Percentiles rank a stretch among this genome's conserved stretches.
These are phyloP conservation scores for Annulohypoxylon nitens DNA, from an alignment of 495 filamentous ascomycete genomes.

Conservation along the genomic window DNA sequence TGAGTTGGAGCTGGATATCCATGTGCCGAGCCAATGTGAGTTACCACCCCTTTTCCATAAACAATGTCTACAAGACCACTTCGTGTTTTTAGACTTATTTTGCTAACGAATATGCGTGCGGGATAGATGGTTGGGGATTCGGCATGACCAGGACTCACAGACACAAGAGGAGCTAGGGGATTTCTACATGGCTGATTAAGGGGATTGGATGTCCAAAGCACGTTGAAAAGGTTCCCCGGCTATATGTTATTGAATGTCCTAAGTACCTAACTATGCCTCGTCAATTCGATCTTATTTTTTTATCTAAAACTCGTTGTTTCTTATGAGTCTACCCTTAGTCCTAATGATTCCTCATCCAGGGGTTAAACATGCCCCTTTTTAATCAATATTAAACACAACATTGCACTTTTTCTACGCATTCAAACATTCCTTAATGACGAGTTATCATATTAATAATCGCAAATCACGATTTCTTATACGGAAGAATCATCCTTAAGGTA, in stretches of 20 bases:
- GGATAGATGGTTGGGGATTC: constrained; percentile 41
- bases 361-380: neutral
- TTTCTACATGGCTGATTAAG: neutral
- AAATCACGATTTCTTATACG: neutral
- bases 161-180: constrained; percentile 21
- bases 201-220: neutral
- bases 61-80: neutral
- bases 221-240: neutral
- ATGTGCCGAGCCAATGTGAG: constrained; percentile 69
- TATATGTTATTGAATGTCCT: neutral
- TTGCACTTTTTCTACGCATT: too few species aligned
- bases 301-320: too few species aligned
- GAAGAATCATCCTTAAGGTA: neutral
- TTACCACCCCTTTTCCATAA: neutral
- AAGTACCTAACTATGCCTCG: neutral
- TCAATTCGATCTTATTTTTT: too few species aligned
- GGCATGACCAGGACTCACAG: constrained; percentile 40
- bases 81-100: neutral
- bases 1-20: constrained; percentile 72
- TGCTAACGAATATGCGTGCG: constrained; percentile 13
- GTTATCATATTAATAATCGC: too few species aligned
- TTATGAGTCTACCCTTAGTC: too few species aligned
- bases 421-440: too few species aligned
- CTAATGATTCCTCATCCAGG: neutral
- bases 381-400: neutral